Evolutionary conservation across 176 grass and related monocot genomes (phyloP).

Genomic region (Luzula sylvatica): DNA sequence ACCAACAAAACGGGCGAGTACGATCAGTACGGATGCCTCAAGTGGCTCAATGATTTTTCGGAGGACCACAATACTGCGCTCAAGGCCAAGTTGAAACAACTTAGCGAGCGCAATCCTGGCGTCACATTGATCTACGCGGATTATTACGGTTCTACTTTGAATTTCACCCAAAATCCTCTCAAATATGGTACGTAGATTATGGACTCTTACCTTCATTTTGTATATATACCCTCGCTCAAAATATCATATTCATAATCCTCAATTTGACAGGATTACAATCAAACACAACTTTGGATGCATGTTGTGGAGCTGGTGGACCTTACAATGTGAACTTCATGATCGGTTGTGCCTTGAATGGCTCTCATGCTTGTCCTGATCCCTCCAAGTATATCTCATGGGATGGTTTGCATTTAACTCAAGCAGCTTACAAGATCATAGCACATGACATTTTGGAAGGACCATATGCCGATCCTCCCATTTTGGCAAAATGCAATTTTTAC

Average conservation of each 20-base stretch:
- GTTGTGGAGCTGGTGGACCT: slow-evolving; percentile 23
- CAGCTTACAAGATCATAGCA: slow-evolving; percentile 21
- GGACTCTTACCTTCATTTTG: too few relatives aligned
- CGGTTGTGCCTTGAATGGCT: not conserved
- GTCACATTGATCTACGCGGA: slow-evolving; percentile 41
- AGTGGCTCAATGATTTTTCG: slow-evolving; percentile 34
- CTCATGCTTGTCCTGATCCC: slow-evolving; percentile 12
- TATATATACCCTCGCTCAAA: too few relatives aligned
- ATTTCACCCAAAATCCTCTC: slow-evolving; percentile 16
- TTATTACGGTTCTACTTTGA: slow-evolving; percentile 31
- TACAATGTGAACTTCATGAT: slow-evolving; percentile 20
- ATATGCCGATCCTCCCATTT: slow-evolving; percentile 22
- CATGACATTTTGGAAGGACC: slow-evolving; percentile 21
- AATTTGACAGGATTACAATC: slow-evolving; percentile 26
- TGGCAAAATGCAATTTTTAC: not conserved
- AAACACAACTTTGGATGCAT: slow-evolving; percentile 17
- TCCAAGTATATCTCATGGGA: slow-evolving; percentile 32
- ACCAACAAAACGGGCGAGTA: slow-evolving; percentile 19
- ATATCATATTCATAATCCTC: too few relatives aligned
- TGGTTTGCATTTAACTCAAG: slow-evolving; percentile 35
- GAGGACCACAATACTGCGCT: slow-evolving; percentile 45
- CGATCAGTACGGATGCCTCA: slow-evolving; percentile 47
- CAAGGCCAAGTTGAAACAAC: slow-evolving; percentile 1
- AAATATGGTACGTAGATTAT: slow-evolving; percentile 38
- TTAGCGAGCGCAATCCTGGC: slow-evolving; percentile 14